Conservation (phyloP, 1,284 basidiomycete species). For the Volvariella volvacea region DNA sequence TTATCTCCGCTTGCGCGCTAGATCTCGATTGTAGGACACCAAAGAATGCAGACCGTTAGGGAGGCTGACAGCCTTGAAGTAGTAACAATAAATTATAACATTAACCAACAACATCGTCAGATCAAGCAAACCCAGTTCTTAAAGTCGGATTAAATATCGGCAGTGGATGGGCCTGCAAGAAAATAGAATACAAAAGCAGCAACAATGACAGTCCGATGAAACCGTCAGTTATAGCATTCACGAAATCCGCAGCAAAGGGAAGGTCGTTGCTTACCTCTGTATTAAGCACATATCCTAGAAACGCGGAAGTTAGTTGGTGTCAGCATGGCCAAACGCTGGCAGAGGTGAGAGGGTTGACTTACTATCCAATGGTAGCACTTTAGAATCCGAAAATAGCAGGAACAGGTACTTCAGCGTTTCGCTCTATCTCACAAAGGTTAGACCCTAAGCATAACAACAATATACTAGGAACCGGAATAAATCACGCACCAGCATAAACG, state of each 20-base stretch:
- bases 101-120: not conserved
- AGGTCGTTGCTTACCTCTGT: conserved; percentile 62
- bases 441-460: not conserved
- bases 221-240: no score
- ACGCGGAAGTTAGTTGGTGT: not conserved
- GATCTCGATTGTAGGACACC: no score
- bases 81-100: no score
- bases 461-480: not conserved
- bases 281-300: conserved; percentile 87
- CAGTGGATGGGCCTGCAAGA: conserved; percentile 68
- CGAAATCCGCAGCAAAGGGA: no score
- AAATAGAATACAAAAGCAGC: no score
- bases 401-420: conserved; percentile 96
- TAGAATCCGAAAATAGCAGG: conserved; percentile 77
- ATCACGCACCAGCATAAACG: conserved; percentile 79
- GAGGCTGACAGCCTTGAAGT: no score
- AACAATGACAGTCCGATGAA: no score
- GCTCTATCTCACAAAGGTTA: conserved; percentile 35
- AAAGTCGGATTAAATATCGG: conserved; percentile 55
- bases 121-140: conserved; percentile 43
- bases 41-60: no score
- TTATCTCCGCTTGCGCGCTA: no score
- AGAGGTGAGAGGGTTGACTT: conserved; percentile 22
- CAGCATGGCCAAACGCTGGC: no score
- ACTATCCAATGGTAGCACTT: conserved; percentile 69